A percentile compares a stretch with the other conserved stretches of the same genome.
Conservation (phyloP, 164 flowering plant species). For the Umbellularia californica region DNA sequence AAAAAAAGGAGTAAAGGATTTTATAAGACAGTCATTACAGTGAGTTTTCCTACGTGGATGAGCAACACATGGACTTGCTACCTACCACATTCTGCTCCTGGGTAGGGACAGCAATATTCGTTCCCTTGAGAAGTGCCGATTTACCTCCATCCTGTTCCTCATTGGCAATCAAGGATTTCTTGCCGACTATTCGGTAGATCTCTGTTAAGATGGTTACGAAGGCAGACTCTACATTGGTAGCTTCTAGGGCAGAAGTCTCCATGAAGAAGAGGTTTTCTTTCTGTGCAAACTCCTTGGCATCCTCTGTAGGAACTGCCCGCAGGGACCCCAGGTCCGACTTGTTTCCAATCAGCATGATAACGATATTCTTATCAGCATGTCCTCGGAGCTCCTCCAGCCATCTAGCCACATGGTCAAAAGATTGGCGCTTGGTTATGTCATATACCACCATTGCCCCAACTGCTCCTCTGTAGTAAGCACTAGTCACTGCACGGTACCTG, state of each 20-base stretch:
- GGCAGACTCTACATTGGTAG: constrained; percentile 66
- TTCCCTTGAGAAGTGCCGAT: constrained; percentile 48
- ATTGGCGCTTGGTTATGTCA: constrained; percentile 72
- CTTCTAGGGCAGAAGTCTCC: constrained; percentile 68
- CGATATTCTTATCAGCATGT: constrained; percentile 35
- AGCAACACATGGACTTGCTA: constrained; percentile 33
- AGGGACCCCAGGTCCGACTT: constrained; percentile 58
- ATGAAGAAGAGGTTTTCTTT: constrained; percentile 64
- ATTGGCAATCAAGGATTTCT: constrained; percentile 45
- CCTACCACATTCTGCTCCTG: constrained; percentile 25
- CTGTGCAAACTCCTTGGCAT: constrained; percentile 70
- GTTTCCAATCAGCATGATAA: constrained; percentile 23
- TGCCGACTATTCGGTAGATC: constrained; percentile 51
- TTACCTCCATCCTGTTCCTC: constrained; percentile 30
- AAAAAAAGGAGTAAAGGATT: not conserved
- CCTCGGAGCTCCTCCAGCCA: constrained; percentile 76
- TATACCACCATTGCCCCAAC: constrained; percentile 77
- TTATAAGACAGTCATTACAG: not conserved
- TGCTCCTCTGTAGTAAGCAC: constrained; percentile 77
- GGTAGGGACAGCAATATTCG: constrained; percentile 47
- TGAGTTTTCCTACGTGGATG: constrained; percentile 14
- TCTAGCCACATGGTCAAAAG: constrained; percentile 68
- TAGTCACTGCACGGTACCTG: constrained; percentile 78
- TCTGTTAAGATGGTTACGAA: constrained; percentile 49
- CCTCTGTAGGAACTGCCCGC: constrained; percentile 61